Conservation (phyloP, 164 flowering plant species). For the Dillenia turbinata region DNA sequence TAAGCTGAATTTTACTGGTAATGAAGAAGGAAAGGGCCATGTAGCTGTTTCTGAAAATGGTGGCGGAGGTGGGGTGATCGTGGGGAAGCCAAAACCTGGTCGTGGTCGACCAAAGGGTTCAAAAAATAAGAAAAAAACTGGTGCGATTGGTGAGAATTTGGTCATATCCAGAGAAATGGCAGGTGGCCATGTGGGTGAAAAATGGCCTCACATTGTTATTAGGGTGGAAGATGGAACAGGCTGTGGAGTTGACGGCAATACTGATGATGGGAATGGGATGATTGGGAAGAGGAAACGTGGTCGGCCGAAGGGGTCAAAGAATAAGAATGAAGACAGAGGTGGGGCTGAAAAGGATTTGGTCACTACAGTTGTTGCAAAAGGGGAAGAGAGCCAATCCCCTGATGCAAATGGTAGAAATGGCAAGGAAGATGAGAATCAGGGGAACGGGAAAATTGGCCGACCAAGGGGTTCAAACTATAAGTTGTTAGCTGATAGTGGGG, state of each 20-base stretch:
- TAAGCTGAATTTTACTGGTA: slow-evolving; percentile 2
- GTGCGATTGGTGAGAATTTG: neutral
- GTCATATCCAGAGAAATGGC: neutral
- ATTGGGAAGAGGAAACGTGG: slow-evolving; percentile 5
- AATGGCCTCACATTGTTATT: too few species aligned
- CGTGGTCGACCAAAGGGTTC: slow-evolving; percentile 10
- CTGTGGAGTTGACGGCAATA: neutral
- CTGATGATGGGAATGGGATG: neutral
- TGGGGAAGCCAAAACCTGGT: neutral
- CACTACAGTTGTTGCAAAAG: neutral
- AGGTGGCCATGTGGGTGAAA: neutral
- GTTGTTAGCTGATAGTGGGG: too few species aligned
- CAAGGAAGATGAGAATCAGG: too few species aligned
- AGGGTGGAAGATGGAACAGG: too few species aligned
- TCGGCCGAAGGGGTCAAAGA: slow-evolving; percentile 12
- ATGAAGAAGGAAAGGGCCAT: neutral
- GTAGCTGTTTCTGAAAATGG: neutral
- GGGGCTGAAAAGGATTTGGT: neutral
- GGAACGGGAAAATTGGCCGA: too few species aligned
- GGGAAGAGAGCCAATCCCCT: too few species aligned
- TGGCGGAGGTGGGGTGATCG: neutral
- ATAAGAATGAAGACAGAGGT: slow-evolving; percentile 3
- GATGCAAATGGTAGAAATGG: too few species aligned
- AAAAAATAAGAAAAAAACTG: slow-evolving; percentile 1
- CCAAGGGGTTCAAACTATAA: too few species aligned